Percentiles rank a stretch among this genome's conserved stretches.
phyloP scores from a whole-genome alignment of 441 rosid species.

The Eutrema salsugineum region DNA sequence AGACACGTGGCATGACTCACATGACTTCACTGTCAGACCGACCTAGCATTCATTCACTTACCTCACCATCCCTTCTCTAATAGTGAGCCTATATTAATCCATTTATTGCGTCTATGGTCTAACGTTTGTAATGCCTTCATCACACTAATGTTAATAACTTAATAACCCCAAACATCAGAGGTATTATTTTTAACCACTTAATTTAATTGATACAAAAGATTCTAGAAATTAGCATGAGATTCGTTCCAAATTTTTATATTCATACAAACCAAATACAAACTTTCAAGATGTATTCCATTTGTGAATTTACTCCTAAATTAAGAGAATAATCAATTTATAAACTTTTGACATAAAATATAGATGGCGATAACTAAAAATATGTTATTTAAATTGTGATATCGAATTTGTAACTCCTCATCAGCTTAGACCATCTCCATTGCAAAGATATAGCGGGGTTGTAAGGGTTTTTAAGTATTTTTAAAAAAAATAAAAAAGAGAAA shows the following conservation, averaged over 20 bases:
- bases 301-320: background rate
- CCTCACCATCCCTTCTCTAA: conserved; percentile 21
- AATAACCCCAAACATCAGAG: background rate
- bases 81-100: conserved; percentile 19
- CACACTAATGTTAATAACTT: background rate
- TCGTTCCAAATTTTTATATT: background rate
- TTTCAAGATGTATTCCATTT: background rate
- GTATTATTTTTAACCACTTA: background rate
- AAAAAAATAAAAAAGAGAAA: too few relatives aligned
- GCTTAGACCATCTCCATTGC: too few relatives aligned
- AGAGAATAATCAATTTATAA: too few relatives aligned
- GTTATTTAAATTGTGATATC: background rate
- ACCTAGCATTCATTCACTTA: conserved; percentile 22
- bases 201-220: background rate
- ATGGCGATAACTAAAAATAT: background rate
- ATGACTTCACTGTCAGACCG: conserved; percentile 23
- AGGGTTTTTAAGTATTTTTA: too few relatives aligned
- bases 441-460: too few relatives aligned
- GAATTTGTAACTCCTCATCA: too few relatives aligned
- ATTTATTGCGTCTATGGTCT: conserved; percentile 5
- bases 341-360: background rate
- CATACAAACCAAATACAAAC: background rate
- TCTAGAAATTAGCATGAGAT: background rate
- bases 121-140: conserved; percentile 12
- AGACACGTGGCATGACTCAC: conserved; percentile 14